A percentile compares a stretch with the other conserved stretches of the same genome.
Conservation (phyloP, 1,139 yeast species). For the Sugiyamaella sp. region DNA sequence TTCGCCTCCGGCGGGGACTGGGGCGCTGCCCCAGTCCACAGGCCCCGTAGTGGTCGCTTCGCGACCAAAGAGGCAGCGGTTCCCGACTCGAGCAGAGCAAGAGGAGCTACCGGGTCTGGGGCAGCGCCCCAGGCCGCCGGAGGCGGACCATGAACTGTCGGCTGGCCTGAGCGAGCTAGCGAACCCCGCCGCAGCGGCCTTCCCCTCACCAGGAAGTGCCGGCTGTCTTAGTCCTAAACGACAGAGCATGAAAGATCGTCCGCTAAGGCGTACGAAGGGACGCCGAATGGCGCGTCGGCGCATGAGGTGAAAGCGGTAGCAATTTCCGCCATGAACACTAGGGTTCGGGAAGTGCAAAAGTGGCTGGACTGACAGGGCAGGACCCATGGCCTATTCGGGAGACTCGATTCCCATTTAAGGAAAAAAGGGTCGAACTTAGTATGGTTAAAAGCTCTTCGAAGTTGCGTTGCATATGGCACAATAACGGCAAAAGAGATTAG, state of each 20-base stretch:
- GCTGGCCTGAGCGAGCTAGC: too few relatives aligned
- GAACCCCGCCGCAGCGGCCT: too few relatives aligned
- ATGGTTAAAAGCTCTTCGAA: neutral
- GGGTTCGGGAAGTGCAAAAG: neutral
- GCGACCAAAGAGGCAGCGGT: too few relatives aligned
- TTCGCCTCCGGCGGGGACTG: too few relatives aligned
- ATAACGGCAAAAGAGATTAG: neutral
- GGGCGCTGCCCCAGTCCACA: too few relatives aligned
- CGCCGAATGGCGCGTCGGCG: neutral
- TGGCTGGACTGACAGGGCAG: constrained; percentile 1
- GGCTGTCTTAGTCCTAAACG: neutral
- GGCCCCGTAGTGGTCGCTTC: too few relatives aligned
- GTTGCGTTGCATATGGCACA: neutral
- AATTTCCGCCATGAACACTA: neutral
- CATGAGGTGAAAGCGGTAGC: neutral
- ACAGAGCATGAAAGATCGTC: neutral
- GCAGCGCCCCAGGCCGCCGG: constrained; percentile 3
- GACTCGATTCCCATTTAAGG: neutral
- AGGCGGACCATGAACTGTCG: too few relatives aligned
- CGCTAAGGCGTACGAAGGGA: neutral
- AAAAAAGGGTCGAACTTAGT: neutral
- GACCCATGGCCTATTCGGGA: neutral
- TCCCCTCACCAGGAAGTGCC: too few relatives aligned
- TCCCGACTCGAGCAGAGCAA: constrained; percentile 1
- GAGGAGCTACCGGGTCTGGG: constrained; percentile 1